Base-by-base conservation (phyloP, 1,139 yeast genomes). In the Pneumocystis wakefieldiae region DNA sequence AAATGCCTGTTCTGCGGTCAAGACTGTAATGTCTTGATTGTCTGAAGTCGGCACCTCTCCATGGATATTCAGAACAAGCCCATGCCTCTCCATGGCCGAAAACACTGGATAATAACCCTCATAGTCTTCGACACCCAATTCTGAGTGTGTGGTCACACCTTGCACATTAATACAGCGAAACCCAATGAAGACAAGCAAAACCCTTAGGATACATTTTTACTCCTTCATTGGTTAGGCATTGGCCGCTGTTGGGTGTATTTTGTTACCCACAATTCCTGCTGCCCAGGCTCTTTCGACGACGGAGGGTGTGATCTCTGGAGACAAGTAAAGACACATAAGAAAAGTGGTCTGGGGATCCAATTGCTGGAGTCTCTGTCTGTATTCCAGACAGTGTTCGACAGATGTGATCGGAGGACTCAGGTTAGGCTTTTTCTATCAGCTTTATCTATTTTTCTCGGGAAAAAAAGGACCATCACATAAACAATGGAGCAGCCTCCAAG, bases 131-230 rank as follows among this genome's bases (percentile, higher is more conserved):
- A 92, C 97, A 59, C 98, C 98, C 63, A 74, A 75, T n/a, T 85
- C 88, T 7, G 96, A 88, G 76, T 92, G 94, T 61, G 99, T 92
- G 15, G 99, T 92, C 41, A 94, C 99, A 61, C 99, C 99, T 1
- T 97, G 97, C 98, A 48, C 24, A 24, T 48, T 24, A 48, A 48
- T 10, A 98, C 73, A 94, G 92, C 73, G 96, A 90, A 73, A 92
- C 94, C 68, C 90, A 87, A 65, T 95, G 3, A 32, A 19, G 12
- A 29, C 4, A 28, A 5, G 10, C 14, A 10, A 53, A 57, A 37
- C 59, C 59, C 28, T 24, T 37, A 19, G 55, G 55, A 24, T 48
- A 48, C n/a, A 19, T 19, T 3, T 48, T 48, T 8, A 48, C 15
- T 12, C 55, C 55, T 48, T 48, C 14, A 12, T 48, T n/a, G n/a